Base-by-base conservation (phyloP, 176 grass and related monocot species). In the Aegilops speltoides region DNA sequence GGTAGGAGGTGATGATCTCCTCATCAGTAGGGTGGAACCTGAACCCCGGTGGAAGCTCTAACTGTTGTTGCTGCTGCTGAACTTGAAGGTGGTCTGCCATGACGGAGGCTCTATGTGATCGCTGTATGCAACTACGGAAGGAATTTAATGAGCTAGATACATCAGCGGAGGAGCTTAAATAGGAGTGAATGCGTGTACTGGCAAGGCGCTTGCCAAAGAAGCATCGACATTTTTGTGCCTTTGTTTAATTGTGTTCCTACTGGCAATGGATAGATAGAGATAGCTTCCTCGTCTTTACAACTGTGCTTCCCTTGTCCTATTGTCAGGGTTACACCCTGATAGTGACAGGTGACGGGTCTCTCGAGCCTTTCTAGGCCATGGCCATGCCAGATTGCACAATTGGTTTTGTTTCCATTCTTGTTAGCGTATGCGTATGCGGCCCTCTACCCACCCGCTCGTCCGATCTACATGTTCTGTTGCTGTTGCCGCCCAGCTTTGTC, bases 1-100 rank as follows among this genome's bases (percentile, higher is more conserved):
- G 85, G 84, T 97, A 97, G 68, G 29, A 73, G 63, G 22, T 88
- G 76, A 97, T 89, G 56, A 97, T 92, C 86, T 94, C 95, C 34
- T 87, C 88, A 17, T 97, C 92, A 0, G 26, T 81, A 2, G 95
- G 95, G 26, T 91, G 61, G 80, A 94, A 97, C n/a, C 88, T 67
- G 57, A 93, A 97, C 1, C 95, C 95, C 0, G 86, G 88, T 8
- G 92, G 92, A 6, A 94, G 70, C 1, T 88, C 71, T 7, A 74
- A 10, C 22, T 38, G 34, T 38, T 71, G 48, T 52, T 52, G 38
- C 8, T 73, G 70, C 5, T 43, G 48, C 5, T 43, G 48, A 52
- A 17, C 48, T 52, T 52, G 65, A 69, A 63, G 41, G 7, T 52
- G 68, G 0, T 69, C 85, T 31, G 17, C 87, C 91, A 96, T 96